Evolutionary conservation across 805 yeast species (phyloP), one percentile per base, ranked within the genome.

Genomic region (Ogataea saltuana): DNA sequence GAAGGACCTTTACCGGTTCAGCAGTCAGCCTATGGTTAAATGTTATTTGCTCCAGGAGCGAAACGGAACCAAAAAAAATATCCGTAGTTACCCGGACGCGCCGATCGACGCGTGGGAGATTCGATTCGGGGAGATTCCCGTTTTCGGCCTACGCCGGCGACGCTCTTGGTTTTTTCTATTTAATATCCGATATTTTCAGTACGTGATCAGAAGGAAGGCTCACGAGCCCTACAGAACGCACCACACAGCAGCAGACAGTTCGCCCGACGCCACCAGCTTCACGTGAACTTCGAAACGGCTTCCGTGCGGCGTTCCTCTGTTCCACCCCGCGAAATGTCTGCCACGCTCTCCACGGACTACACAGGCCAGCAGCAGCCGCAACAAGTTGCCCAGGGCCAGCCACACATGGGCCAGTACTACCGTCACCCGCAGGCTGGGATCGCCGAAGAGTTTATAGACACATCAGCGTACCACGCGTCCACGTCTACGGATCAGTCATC

Each of bases 401-500:
- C 40, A 16, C 48, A 44, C 20, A 38, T 49, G 39, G 39, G 33
- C 17, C 25, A 48, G 29, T 42, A 38, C 28, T 53, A 53, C 38
- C 41, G 49, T 13, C 43, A 42, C 10, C 42, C 44, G n/a, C 43
- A 48, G 26, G 44, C 44, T 12, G 34, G 41, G 15, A 33, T 50
- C 19, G 33, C 53, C 8, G 55, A 41, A 3, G 55, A 54, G 8
- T 55, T 45, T 36, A 41, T 52, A 18, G 57, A 54, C 33, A 33
- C 54, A 6, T 15, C 52, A 4, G 54, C 46, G 4, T 52, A 52
- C 21, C 50, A 46, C 31, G 45, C 49, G 15, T 40, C 53, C 15
- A 46, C 58, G 16, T 45, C 51, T 2, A 50, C 59, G 12, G 59
- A 50, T 30, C 55, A 46, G 16, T 53, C 59, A 22, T 49, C 56